Evolutionary conservation across 768 basidiomycete genomes (phyloP).

Genomic region (Mycena maculata): DNA sequence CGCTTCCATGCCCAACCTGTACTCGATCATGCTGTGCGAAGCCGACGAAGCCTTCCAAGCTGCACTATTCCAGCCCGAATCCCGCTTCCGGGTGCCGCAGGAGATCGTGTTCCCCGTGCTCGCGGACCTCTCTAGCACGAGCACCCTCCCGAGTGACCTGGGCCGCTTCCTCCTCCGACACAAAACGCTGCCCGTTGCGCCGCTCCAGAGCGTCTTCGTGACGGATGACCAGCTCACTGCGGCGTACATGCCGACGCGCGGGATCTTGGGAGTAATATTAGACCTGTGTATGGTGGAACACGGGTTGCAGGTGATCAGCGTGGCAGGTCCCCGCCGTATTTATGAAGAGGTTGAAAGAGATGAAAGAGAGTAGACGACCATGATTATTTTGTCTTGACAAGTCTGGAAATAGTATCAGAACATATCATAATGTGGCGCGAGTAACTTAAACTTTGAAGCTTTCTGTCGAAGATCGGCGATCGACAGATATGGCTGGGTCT

Average conservation of each 20-base stretch:
- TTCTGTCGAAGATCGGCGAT: too few relatives aligned
- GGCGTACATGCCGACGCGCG: not conserved
- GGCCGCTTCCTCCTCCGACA: conserved; percentile 24
- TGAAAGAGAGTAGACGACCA: too few relatives aligned
- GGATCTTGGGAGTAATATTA: conserved; percentile 3
- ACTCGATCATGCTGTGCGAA: not conserved
- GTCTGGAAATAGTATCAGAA: too few relatives aligned
- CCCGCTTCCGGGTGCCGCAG: not conserved
- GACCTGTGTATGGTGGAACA: conserved; percentile 5
- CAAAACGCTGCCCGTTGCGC: conserved; percentile 11
- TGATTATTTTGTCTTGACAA: too few relatives aligned
- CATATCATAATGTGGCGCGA: too few relatives aligned
- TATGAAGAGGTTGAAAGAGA: not conserved
- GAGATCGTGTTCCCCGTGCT: not conserved
- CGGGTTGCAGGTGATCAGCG: not conserved
- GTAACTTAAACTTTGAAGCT: too few relatives aligned
- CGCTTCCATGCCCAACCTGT: not conserved
- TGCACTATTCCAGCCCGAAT: conserved; percentile 19
- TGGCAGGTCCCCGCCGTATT: not conserved
- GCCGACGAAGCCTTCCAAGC: not conserved
- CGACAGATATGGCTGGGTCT: too few relatives aligned
- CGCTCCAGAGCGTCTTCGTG: not conserved
- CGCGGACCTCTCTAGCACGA: not conserved
- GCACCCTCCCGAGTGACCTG: not conserved
- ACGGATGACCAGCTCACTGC: not conserved